Conservation (phyloP, 805 yeast genomes). For the Wickerhamiella allomyrinae region DNA sequence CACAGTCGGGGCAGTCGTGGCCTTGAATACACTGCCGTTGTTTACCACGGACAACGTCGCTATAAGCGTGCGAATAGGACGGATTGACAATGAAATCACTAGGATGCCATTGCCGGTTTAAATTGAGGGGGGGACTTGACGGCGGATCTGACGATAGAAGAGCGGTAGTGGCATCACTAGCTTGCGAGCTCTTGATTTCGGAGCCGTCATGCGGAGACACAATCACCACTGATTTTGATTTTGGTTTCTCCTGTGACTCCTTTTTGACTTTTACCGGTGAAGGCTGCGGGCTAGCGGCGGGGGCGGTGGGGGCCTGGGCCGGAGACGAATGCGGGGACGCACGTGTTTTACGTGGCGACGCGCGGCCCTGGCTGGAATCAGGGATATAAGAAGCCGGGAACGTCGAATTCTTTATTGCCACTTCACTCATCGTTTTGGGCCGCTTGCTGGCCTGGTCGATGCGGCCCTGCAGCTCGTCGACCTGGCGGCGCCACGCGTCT, state of each 20-base stretch:
- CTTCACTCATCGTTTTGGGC: background rate
- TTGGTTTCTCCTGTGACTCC: background rate
- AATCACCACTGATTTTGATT: background rate
- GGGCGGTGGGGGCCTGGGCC: too few species aligned
- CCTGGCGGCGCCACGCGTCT: constrained; percentile 2
- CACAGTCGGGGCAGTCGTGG: constrained; percentile 24
- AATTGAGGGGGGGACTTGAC: constrained; percentile 1
- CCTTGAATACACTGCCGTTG: constrained; percentile 26
- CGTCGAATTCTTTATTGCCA: background rate
- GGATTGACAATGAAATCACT: constrained; percentile 27
- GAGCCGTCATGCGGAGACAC: too few species aligned
- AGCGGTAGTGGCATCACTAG: background rate
- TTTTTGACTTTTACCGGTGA: too few species aligned
- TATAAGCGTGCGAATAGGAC: constrained; percentile 21
- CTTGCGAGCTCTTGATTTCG: too few species aligned
- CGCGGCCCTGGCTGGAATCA: too few species aligned
- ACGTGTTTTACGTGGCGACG: too few species aligned
- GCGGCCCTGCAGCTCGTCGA: background rate
- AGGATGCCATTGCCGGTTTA: constrained; percentile 27
- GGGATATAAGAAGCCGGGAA: too few species aligned
- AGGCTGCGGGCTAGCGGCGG: too few species aligned
- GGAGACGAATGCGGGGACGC: too few species aligned
- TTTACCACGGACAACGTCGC: constrained; percentile 26
- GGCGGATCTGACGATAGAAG: background rate
- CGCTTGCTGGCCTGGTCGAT: too few species aligned